Evolutionary conservation across 441 rosid genomes (phyloP), one percentile per base, ranked within the genome.

Genomic region (Raphanus hybrid): DNA sequence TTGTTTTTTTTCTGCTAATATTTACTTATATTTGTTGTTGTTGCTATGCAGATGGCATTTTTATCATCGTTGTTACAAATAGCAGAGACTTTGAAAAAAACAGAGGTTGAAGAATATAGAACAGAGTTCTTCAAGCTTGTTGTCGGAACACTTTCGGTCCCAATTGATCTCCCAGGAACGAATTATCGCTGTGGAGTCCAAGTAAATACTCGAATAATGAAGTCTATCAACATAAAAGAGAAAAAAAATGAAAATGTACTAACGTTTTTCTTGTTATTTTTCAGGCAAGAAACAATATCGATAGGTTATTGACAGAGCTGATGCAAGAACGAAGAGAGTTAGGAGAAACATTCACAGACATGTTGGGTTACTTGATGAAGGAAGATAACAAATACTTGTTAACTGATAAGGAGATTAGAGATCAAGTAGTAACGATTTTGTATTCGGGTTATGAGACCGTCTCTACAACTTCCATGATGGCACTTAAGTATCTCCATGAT

Each of bases 401-500:
- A 64, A 84, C 80, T 8, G 93, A 90, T 70, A 91, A 88, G 20
- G 92, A 94, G 84, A 89, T 94, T 15, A 87, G 91, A 37, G 98
- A 94, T 85, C 98, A 94, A 78, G 85, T 90, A 0, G 91, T 94
- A 20, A 94, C 98, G 8, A 84, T 94, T 48, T 70, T 92, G 80
- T 94, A 94, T 74, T 94, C 98, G 1, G 97, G 97, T 50, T 94
- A 92, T 45, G 97, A 94, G 76, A 94, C 98, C 32, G 97, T 94
- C 55, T 94, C 98, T 3, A 92, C 97, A 26, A 94, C 98, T 8
- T 88, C 98, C 1, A 94, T 90, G 96, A 94, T 94, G 97, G 94
- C 93, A 3, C 83, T 94, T 75, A 94, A 92, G 85, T 94, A 89
- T 68, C 87, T 92, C 18, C 94, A 90, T 78, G 97, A 94, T 86